Evolutionary conservation across 345 rosid genomes (phyloP).

Genomic region (Acer saccharum): DNA sequence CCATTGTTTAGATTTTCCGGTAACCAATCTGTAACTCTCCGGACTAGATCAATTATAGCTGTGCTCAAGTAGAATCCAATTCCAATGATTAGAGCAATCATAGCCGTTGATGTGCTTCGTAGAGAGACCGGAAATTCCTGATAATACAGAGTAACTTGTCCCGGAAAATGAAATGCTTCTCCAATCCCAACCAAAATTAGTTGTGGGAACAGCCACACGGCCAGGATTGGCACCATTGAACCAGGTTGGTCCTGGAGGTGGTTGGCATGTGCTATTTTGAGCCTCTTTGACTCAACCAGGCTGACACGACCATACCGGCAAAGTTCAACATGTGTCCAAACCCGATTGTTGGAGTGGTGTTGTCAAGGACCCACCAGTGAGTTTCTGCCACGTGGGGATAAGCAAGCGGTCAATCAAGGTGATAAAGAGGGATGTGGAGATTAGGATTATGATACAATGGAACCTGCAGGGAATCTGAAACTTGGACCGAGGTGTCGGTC

Average conservation of each 20-base stretch:
- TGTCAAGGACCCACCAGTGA: slow-evolving; percentile 20
- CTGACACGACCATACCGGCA: slow-evolving; percentile 37
- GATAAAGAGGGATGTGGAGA: slow-evolving; percentile 30
- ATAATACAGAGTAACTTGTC: slow-evolving; percentile 41
- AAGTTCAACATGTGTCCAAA: slow-evolving; percentile 47
- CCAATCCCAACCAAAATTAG: slow-evolving; percentile 43
- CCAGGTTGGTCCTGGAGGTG: neutral
- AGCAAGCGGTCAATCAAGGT: slow-evolving; percentile 33
- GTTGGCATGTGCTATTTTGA: slow-evolving; percentile 21
- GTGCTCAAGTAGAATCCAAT: slow-evolving; percentile 44
- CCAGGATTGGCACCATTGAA: slow-evolving; percentile 38
- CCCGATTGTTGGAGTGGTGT: slow-evolving; percentile 42
- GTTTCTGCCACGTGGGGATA: slow-evolving; percentile 38
- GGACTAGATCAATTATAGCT: slow-evolving; percentile 34
- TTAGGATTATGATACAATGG: slow-evolving; percentile 31
- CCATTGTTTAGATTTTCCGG: slow-evolving; percentile 53
- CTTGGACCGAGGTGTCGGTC: slow-evolving; percentile 44
- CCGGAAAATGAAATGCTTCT: slow-evolving; percentile 52
- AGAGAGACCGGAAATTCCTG: slow-evolving; percentile 49
- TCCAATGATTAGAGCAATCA: slow-evolving; percentile 42
- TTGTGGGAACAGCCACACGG: slow-evolving; percentile 52
- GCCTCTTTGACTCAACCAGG: slow-evolving; percentile 50
- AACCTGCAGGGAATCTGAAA: slow-evolving; percentile 51
- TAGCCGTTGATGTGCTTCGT: slow-evolving; percentile 46
- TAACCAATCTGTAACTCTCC: slow-evolving; percentile 44